Evolutionary conservation across 2,329 filamentous ascomycete species (phyloP).

Genomic region (Penicillium sp.): DNA sequence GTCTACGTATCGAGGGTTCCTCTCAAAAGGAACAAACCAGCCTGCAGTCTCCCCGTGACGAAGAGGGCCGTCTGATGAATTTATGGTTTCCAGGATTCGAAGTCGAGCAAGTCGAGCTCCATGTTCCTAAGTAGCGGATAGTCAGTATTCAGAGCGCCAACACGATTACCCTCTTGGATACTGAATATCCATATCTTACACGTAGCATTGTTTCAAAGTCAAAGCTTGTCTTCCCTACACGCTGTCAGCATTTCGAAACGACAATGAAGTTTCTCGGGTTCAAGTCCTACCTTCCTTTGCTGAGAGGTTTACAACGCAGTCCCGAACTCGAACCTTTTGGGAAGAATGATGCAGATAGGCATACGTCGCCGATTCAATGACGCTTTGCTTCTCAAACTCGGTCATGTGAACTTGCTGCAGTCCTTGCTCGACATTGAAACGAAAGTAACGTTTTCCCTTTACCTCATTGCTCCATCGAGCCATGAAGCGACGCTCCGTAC

Average conservation of each 20-base stretch:
- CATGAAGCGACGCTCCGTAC: slow-evolving; percentile 13
- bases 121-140: accelerated
- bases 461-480: slow-evolving; percentile 13
- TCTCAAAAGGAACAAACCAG: slow-evolving; percentile 14
- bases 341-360: slow-evolving; percentile 11
- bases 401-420: slow-evolving; percentile 35
- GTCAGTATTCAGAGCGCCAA: too few species aligned
- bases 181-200: background rate
- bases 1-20: slow-evolving; percentile 17
- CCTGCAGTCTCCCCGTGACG: accelerated
- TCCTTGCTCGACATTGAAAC: slow-evolving; percentile 40
- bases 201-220: background rate
- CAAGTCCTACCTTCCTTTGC: background rate
- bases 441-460: slow-evolving; percentile 24
- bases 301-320: slow-evolving; percentile 9
- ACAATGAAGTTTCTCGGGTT: too few species aligned
- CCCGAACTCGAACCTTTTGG: background rate
- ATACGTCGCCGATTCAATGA: slow-evolving; percentile 13
- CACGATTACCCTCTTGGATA: too few species aligned
- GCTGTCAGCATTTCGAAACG: too few species aligned
- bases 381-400: slow-evolving; percentile 23
- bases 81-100: background rate
- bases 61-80: too few species aligned
- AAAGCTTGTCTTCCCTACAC: background rate
- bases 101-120: background rate